Evolutionary conservation across 176 grass and related monocot genomes (phyloP).

Genomic region (Ensete glaucum): DNA sequence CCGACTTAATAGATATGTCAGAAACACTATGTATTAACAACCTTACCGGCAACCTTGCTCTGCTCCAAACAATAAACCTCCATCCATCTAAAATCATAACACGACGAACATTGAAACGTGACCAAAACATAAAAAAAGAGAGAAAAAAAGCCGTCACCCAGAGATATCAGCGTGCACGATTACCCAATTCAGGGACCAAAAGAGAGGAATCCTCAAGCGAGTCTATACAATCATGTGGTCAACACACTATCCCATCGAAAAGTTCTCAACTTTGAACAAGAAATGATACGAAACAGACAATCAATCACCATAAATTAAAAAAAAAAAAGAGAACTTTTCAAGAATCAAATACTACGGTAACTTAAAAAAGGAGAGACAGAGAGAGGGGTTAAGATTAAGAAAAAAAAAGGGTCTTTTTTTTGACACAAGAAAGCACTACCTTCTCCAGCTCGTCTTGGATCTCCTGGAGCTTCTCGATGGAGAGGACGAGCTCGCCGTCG

Average conservation of each 20-base stretch:
- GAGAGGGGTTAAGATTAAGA: too few species aligned
- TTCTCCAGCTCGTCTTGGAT: conserved; percentile 32
- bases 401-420: background rate
- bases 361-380: background rate
- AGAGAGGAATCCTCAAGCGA: background rate
- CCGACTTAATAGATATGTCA: background rate
- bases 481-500: conserved; percentile 26
- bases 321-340: background rate
- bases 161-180: too few species aligned
- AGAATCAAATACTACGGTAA: background rate
- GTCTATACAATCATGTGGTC: background rate
- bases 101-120: too few species aligned
- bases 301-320: background rate
- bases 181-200: background rate
- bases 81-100: too few species aligned
- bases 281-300: background rate
- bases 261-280: background rate
- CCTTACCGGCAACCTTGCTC: background rate
- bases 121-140: too few species aligned
- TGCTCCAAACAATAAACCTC: background rate
- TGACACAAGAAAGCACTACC: background rate
- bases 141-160: too few species aligned
- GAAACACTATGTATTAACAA: background rate
- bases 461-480: conserved; percentile 29
- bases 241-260: background rate